Conservation (phyloP, 192 early-diverging fungal genomes). For the Dissophora globulifera region DNA sequence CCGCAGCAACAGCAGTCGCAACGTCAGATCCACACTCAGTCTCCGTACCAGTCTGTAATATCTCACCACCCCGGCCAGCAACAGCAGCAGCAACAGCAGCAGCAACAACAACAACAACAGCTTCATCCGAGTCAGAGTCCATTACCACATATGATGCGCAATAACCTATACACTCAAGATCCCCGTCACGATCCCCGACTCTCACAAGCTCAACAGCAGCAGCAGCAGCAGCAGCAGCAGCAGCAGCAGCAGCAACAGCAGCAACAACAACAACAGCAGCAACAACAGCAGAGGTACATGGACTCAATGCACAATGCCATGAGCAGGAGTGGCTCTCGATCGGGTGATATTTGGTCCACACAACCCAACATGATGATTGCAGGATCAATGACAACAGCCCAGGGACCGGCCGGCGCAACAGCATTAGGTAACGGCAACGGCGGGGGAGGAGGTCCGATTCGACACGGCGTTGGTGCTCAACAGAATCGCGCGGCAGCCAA, state of each 20-base stretch:
- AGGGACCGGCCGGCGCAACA: not conserved
- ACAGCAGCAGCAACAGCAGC: constrained; percentile 9
- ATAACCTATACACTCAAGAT: constrained; percentile 19
- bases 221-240: constrained; percentile 18
- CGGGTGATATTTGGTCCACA: constrained; percentile 27
- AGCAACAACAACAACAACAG: constrained; percentile 15
- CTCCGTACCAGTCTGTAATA: constrained; percentile 7
- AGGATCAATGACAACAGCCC: not conserved
- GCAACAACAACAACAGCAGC: constrained; percentile 27
- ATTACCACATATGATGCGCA: constrained; percentile 24
- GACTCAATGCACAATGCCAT: constrained; percentile 21
- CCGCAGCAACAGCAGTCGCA: constrained; percentile 1
- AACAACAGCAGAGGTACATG: constrained; percentile 34
- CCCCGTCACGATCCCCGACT: constrained; percentile 16
- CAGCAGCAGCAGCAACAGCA: constrained; percentile 21
- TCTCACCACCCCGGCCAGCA: not conserved
- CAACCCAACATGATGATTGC: constrained; percentile 19
- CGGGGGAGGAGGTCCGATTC: constrained; percentile 30
- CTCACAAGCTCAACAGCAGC: constrained; percentile 3
- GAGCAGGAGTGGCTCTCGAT: constrained; percentile 15
- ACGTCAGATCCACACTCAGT: not conserved
- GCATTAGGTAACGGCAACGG: not conserved
- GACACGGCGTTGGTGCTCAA: constrained; percentile 27
- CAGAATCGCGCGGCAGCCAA: constrained; percentile 35
- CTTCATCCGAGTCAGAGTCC: constrained; percentile 14